phyloP scores from a whole-genome alignment of 352 stramenopile genomes.

The Globisporangium orthogonon region DNA sequence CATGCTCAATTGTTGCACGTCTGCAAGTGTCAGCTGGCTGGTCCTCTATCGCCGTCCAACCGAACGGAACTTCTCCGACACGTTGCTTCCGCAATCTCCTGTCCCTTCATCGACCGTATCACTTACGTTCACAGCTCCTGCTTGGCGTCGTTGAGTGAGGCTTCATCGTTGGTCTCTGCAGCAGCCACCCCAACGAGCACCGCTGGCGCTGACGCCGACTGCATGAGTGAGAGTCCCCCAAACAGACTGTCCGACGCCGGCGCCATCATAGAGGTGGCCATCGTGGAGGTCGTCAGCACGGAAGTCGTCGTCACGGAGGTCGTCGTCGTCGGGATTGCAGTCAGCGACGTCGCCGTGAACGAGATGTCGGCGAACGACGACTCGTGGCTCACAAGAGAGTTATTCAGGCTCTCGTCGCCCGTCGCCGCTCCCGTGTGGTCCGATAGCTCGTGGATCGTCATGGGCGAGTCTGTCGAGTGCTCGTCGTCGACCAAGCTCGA shows the following conservation, averaged over 20 bases:
- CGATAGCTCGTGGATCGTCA: slow-evolving; percentile 50
- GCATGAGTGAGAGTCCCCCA: slow-evolving; percentile 12
- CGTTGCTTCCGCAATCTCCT: not conserved
- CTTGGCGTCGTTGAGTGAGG: slow-evolving; percentile 9
- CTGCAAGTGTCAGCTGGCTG: no score
- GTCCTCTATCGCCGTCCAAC: no score
- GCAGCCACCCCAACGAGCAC: not conserved
- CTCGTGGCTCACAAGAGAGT: slow-evolving; percentile 7
- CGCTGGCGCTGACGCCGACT: not conserved
- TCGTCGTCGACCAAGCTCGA: slow-evolving; percentile 15
- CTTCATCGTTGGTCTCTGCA: slow-evolving; percentile 1
- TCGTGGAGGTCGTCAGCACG: not conserved
- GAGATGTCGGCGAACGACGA: slow-evolving; percentile 17
- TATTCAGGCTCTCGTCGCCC: slow-evolving; percentile 11
- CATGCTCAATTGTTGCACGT: no score
- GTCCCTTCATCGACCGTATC: no score
- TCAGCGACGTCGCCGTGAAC: slow-evolving; percentile 10
- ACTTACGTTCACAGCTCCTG: slow-evolving; percentile 6
- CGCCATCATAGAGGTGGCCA: not conserved
- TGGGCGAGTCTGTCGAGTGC: slow-evolving; percentile 22
- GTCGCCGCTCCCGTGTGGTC: slow-evolving; percentile 17
- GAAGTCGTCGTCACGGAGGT: not conserved
- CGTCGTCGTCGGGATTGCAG: slow-evolving; percentile 1
- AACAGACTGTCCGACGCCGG: slow-evolving; percentile 7
- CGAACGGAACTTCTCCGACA: no score